A percentile compares a stretch with the other conserved stretches of the same genome.
These are phyloP conservation scores for Lagenidium giganteum DNA, from an alignment of 352 stramenopile genomes.

Conservation along the genomic window DNA sequence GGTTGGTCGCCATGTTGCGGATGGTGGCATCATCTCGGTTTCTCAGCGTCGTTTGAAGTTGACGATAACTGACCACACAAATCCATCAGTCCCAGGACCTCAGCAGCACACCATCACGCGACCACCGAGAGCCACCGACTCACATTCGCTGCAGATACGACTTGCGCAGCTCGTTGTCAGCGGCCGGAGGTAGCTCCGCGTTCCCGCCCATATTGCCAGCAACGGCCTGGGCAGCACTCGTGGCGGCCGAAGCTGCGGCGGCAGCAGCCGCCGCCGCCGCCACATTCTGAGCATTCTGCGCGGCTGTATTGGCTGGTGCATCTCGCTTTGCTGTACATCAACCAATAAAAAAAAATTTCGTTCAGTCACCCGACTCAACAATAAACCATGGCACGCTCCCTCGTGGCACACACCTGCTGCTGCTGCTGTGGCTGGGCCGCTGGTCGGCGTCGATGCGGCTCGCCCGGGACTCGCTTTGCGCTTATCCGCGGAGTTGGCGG, in stretches of 20 bases:
- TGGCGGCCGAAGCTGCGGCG: not conserved
- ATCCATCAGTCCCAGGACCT: slow-evolving; percentile 1
- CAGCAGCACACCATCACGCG: not conserved
- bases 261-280: not conserved
- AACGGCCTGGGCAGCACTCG: slow-evolving; percentile 4
- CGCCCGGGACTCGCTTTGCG: slow-evolving; percentile 13
- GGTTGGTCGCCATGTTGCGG: slow-evolving; percentile 48
- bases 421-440: not conserved
- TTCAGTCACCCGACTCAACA: too few relatives aligned
- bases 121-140: not conserved
- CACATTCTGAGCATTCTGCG: too few relatives aligned
- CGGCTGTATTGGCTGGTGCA: too few relatives aligned
- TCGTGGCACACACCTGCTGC: too few relatives aligned
- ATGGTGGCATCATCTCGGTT: slow-evolving; percentile 46
- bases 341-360: too few relatives aligned
- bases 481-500: slow-evolving; percentile 16
- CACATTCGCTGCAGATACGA: slow-evolving; percentile 42
- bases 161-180: slow-evolving; percentile 36
- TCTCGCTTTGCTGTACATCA: too few relatives aligned
- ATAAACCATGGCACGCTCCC: too few relatives aligned
- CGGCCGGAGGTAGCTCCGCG: slow-evolving; percentile 19
- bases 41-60: slow-evolving; percentile 51
- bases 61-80: slow-evolving; percentile 38
- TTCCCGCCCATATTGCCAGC: slow-evolving; percentile 1
- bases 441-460: slow-evolving; percentile 3